phyloP scores from a whole-genome alignment of 202 grass and related monocot species.

The Hordeum pubiflorum region DNA sequence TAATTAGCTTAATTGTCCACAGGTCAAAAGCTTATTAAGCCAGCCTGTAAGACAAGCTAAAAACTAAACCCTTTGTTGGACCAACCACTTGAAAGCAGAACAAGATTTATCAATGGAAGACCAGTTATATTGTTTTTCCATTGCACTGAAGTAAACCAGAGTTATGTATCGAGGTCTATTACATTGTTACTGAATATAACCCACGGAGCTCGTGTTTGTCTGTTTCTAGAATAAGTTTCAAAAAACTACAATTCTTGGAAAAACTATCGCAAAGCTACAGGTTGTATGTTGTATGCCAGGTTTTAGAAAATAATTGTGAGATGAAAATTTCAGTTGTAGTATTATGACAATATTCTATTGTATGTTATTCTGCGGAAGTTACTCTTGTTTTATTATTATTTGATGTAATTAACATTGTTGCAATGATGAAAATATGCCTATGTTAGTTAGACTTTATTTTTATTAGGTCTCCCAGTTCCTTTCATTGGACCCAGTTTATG shows the following conservation, averaged over 20 bases:
- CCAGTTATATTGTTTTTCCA: background rate
- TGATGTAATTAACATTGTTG: background rate
- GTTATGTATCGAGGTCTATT: background rate
- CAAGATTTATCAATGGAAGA: background rate
- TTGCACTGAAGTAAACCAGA: background rate
- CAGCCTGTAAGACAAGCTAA: background rate
- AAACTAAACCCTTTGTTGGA: background rate
- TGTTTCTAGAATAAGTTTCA: background rate
- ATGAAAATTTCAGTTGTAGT: background rate
- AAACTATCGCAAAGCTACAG: background rate
- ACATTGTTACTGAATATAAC: background rate
- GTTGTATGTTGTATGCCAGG: background rate
- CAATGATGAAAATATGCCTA: background rate
- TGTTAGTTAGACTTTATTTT: slow-evolving; percentile 10
- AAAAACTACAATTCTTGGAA: background rate
- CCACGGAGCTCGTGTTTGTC: background rate
- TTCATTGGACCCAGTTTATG: background rate
- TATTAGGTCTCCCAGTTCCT: background rate
- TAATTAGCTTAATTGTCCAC: background rate
- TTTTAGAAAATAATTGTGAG: background rate
- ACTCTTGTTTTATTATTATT: slow-evolving; percentile 19
- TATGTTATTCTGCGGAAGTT: background rate
- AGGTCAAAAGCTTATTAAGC: background rate
- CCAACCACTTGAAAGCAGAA: background rate
- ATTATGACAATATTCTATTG: background rate